phyloP scores from a whole-genome alignment of 2,329 filamentous ascomycete species.

The Paraconiothyrium sp. region DNA sequence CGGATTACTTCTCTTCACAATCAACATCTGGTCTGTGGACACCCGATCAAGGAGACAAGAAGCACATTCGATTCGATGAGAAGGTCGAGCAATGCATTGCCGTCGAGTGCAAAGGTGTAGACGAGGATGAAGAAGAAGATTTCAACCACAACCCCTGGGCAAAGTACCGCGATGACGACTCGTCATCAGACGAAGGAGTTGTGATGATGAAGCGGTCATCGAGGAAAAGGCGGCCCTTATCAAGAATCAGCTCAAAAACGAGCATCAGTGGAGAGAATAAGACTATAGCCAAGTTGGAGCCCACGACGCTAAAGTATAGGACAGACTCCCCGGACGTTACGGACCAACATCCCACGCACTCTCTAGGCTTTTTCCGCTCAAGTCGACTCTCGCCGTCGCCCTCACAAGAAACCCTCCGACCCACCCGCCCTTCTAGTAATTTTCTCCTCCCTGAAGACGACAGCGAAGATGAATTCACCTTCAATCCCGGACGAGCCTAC shows the following conservation, averaged over 20 bases:
- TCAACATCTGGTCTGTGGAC: conserved; percentile 77
- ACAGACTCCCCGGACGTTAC: conserved; percentile 76
- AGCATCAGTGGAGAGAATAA: conserved; percentile 73
- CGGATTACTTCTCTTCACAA: conserved; percentile 71
- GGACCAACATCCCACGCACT: conserved; percentile 60
- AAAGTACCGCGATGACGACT: conserved; percentile 57
- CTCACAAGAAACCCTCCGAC: conserved; percentile 83
- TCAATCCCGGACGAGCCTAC: conserved; percentile 54
- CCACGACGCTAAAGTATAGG: conserved; percentile 86
- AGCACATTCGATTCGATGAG: conserved; percentile 96
- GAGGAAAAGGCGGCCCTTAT: conserved; percentile 60
- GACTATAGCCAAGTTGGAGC: conserved; percentile 87
- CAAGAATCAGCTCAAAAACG: conserved; percentile 64
- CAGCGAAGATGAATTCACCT: conserved; percentile 55
- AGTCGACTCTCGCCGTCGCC: conserved; percentile 73
- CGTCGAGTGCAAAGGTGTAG: conserved; percentile 83
- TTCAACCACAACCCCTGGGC: conserved; percentile 53
- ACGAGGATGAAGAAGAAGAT: conserved; percentile 70
- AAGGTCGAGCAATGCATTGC: conserved; percentile 96
- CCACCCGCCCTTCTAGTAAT: conserved; percentile 72
- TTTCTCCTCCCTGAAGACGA: conserved; percentile 71
- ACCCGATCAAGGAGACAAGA: conserved; percentile 69
- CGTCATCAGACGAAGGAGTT: conserved; percentile 75
- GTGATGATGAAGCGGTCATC: conserved; percentile 82
- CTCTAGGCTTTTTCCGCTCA: conserved; percentile 56